Evolutionary conservation across 2,329 filamentous ascomycete genomes (phyloP).

Genomic region (Curvularia verruculosa): DNA sequence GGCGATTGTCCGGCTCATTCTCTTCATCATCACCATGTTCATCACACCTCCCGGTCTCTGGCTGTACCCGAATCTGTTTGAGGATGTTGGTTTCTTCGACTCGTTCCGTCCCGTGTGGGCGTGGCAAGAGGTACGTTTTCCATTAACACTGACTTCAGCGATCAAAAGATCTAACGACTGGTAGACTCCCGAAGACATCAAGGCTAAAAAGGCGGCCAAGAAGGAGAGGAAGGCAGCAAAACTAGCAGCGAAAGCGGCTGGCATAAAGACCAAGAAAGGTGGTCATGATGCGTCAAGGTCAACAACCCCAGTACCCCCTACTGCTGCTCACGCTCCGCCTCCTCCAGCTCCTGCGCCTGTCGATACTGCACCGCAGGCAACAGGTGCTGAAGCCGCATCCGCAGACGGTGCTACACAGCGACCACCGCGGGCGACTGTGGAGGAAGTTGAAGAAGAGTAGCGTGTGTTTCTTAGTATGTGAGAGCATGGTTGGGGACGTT

Average conservation of each 20-base stretch:
- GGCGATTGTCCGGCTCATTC: conserved; percentile 93
- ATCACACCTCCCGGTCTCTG: conserved; percentile 85
- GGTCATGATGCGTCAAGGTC: conserved; percentile 37
- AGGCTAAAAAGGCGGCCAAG: conserved; percentile 53
- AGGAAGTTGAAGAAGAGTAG: conserved; percentile 47
- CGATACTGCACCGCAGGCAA: conserved; percentile 36
- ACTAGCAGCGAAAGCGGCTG: conserved; percentile 37
- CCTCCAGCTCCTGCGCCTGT: conserved; percentile 21
- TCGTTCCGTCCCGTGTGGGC: conserved; percentile 96
- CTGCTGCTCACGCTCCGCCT: background rate
- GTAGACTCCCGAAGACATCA: conserved; percentile 51
- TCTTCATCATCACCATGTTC: conserved; percentile 94
- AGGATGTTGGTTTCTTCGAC: conserved; percentile 98
- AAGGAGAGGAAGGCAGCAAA: conserved; percentile 47
- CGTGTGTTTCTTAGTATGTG: background rate
- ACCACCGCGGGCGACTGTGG: conserved; percentile 43
- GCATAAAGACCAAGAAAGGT: conserved; percentile 43
- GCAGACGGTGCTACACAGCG: conserved; percentile 37
- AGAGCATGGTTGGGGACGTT: background rate
- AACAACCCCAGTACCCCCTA: conserved; percentile 1
- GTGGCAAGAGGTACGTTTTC: conserved; percentile 83
- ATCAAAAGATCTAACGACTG: background rate
- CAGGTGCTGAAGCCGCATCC: conserved; percentile 33
- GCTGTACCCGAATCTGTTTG: conserved; percentile 97
- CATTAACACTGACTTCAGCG: background rate